Base-by-base conservation (phyloP, 164 flowering plant genomes). In the Santalum album region DNA sequence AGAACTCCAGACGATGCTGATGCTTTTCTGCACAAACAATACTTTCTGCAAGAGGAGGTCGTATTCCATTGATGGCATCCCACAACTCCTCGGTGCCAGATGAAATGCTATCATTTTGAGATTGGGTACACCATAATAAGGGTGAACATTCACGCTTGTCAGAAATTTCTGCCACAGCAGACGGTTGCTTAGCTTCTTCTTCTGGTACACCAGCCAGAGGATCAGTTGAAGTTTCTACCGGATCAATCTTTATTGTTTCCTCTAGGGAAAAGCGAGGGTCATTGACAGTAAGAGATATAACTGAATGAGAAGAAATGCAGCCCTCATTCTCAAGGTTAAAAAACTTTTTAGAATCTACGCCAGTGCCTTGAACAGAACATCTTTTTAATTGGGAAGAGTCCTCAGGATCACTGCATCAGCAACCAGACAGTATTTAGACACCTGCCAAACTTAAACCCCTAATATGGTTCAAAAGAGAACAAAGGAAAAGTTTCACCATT, bases 31-130 rank as follows among this genome's bases (percentile, higher is more conserved):
- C 55, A 68, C 83, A 83, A 42, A 86, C 69, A 54, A 73, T 60
- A 62, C 48, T 74, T 51, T 89, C 96, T 54, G 83, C 87, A 34
- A 78, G 45, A 3, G 99, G 99, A 50, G 79, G 79, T 21, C 27
- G 54, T 35, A 76, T 40, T 43, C 65, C 62, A 53, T 60, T 60
- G 27, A 19, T 56, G 38, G 58, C 62, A 57, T 77, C 69, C 99
- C 99, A 92, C 59, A 92, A 56, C 54, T 69, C 73, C 50, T 58
- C 57, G 46, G 46, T 48, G 23, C 61, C 65, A 35, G 73, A 50
- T 65, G 43, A 36, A 59, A 23, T 25, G 26, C 47, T 44, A 40
- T 48, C 47, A 40, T 19, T 59, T 51, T 71, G 69, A 67, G 60
- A 45, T 25, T 69, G 34, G 27, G 53, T 61, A 58, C 53, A 62